Conservation (phyloP, 495 filamentous ascomycete genomes). For the Tetracladium setigerum region DNA sequence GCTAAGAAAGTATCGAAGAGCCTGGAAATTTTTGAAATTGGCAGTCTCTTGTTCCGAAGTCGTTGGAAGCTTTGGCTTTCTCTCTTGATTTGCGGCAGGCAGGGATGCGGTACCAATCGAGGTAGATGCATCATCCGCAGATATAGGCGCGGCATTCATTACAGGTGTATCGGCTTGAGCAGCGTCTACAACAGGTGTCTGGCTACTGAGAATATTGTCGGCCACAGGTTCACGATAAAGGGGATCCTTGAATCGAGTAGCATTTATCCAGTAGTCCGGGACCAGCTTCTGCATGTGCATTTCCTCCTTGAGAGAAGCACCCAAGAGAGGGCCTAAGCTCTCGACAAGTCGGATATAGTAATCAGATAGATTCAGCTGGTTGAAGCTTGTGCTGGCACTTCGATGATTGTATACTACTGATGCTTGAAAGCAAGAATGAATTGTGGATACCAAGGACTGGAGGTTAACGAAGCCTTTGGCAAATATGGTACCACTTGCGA, state of each 20-base stretch:
- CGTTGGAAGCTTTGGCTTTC: slow-evolving; percentile 20
- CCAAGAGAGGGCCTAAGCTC: slow-evolving; percentile 66
- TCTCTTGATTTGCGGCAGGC: not conserved
- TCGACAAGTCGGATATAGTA: slow-evolving; percentile 62
- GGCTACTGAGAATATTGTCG: slow-evolving; percentile 29
- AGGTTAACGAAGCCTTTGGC: slow-evolving; percentile 70
- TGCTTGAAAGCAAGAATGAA: slow-evolving; percentile 64
- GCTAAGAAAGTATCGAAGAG: slow-evolving; percentile 66
- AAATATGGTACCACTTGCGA: slow-evolving; percentile 58
- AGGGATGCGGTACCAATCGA: slow-evolving; percentile 5
- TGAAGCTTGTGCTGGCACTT: slow-evolving; percentile 43
- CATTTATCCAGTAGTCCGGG: slow-evolving; percentile 59
- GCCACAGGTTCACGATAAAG: slow-evolving; percentile 38
- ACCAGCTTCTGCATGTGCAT: slow-evolving; percentile 59
- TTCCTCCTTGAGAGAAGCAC: slow-evolving; percentile 76
- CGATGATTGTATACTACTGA: slow-evolving; percentile 43
- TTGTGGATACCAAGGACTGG: slow-evolving; percentile 62
- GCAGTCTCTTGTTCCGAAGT: slow-evolving; percentile 30
- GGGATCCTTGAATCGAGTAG: slow-evolving; percentile 44
- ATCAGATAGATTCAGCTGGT: slow-evolving; percentile 71
- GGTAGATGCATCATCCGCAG: not conserved
- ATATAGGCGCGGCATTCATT: not conserved
- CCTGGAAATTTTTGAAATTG: slow-evolving; percentile 70
- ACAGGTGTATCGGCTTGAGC: not conserved
- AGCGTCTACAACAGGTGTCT: slow-evolving; percentile 2